Evolutionary conservation across 2,329 filamentous ascomycete genomes (phyloP), one percentile per base, ranked within the genome.

Genomic region (Cordyceps pruinosa): DNA sequence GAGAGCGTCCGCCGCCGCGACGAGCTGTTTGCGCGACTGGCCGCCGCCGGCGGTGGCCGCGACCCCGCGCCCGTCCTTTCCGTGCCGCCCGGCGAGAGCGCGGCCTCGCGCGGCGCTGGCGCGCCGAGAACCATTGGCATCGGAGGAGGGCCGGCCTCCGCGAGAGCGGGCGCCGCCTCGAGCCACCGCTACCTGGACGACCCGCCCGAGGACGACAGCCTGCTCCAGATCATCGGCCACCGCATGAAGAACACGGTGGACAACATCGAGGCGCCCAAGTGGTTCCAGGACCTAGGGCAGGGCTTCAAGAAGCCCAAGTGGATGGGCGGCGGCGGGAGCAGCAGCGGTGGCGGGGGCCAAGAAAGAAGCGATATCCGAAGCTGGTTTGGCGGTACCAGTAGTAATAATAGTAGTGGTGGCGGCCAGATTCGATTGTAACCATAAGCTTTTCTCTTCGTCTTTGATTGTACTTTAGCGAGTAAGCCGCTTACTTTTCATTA

Each of bases 241-340:
- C 81, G 93, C 35, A 86, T 99, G 64, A 89, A 86, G 72, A 99
- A 99, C 67, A 97, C 94, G 0, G 84, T 97, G 53, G 93, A 97
- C 60, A 88, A 85, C 0, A 80, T 90, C 2, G 87, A 91, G 53
- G 80, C 86, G 30, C 93, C 94, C 0, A 85, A 85, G 61, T 97
- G 92, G 91, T 75, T 96, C 61, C 81, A 85, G 64, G 87, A 89
- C 26, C 77, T 90, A 28, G 81, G 84, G 1, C 78, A 82, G 58
- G 81, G 81, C 9, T 82, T 92, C 70, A 89, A 86, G 70, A 83
- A 86, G 67, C 90, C 90, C 5, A 87, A 85, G 65, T 95, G 90
- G 90, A 88, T 94, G 83, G 82, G 83, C 19, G 82, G 81, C 25
- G 80, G 82, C 53, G 78, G 78, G 12, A 75, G 73, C 17, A 69